A percentile compares a stretch with the other conserved stretches of the same genome.
These are phyloP conservation scores for Phytophthora megakarya DNA, from an alignment of 352 stramenopile genomes.

Conservation along the genomic window DNA sequence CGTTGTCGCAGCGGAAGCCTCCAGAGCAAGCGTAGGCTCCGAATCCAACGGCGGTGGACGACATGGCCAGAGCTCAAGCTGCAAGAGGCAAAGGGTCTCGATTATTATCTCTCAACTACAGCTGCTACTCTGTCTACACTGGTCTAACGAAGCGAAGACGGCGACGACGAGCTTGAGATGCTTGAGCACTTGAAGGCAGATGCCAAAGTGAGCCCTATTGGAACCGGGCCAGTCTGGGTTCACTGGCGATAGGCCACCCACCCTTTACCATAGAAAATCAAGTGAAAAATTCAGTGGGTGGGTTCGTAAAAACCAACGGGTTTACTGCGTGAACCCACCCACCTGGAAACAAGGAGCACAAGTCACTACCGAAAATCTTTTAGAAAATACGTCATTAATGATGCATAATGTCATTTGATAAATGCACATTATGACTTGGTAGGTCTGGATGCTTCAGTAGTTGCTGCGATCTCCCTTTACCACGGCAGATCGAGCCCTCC, in stretches of 20 bases:
- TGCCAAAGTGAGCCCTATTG: conserved; percentile 27
- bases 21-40: background rate
- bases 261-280: conserved; percentile 12
- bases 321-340: too few relatives aligned
- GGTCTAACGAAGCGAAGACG: conserved; percentile 13
- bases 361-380: too few relatives aligned
- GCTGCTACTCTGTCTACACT: background rate
- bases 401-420: too few relatives aligned
- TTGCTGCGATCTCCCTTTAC: too few relatives aligned
- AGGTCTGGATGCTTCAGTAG: too few relatives aligned
- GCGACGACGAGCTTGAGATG: conserved; percentile 2
- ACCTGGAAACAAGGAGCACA: too few relatives aligned
- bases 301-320: conserved; percentile 1
- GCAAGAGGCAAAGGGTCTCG: conserved; percentile 15
- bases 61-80: conserved; percentile 11
- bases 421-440: too few relatives aligned
- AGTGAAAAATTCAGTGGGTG: conserved; percentile 9
- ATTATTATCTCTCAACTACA: conserved; percentile 21
- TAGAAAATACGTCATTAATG: too few relatives aligned
- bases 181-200: conserved; percentile 19
- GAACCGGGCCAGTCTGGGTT: background rate
- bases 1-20: background rate
- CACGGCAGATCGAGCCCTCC: too few relatives aligned
- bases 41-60: background rate
- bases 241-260: background rate